Percentiles rank a stretch among this genome's conserved stretches.
Conservation (phyloP, 2,329 filamentous ascomycete species). For the Pseudopithomyces maydicus region DNA sequence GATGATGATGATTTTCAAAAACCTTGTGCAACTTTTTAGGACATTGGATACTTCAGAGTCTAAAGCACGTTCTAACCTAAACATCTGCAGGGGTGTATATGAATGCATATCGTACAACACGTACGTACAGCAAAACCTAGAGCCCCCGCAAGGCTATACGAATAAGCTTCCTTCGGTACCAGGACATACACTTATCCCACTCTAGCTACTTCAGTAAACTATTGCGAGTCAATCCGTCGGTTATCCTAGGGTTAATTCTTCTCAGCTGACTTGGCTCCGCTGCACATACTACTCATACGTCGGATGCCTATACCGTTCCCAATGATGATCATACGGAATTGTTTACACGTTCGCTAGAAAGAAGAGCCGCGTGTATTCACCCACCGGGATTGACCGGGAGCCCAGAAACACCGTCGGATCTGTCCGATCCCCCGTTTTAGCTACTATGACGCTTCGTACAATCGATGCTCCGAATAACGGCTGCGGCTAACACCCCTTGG, state of each 20-base stretch:
- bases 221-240: neutral
- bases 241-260: neutral
- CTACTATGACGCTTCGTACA: neutral
- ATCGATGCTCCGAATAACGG: neutral
- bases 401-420: neutral
- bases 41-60: no score
- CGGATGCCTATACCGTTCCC: no score
- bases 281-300: neutral
- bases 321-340: no score
- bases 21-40: neutral
- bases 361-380: neutral
- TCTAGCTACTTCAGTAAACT: neutral
- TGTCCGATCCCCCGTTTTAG: neutral
- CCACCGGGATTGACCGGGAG: neutral
- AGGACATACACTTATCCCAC: neutral
- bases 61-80: no score
- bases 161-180: no score
- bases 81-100: neutral
- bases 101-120: no score
- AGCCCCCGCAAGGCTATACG: no score
- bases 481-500: neutral
- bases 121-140: no score
- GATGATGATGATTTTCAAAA: no score
- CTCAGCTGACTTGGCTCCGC: neutral
- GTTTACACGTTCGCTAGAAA: neutral